Percentiles rank a stretch among this genome's conserved stretches.
Conservation (phyloP, 306 rosid species). For the Pyrus bretschneideri region DNA sequence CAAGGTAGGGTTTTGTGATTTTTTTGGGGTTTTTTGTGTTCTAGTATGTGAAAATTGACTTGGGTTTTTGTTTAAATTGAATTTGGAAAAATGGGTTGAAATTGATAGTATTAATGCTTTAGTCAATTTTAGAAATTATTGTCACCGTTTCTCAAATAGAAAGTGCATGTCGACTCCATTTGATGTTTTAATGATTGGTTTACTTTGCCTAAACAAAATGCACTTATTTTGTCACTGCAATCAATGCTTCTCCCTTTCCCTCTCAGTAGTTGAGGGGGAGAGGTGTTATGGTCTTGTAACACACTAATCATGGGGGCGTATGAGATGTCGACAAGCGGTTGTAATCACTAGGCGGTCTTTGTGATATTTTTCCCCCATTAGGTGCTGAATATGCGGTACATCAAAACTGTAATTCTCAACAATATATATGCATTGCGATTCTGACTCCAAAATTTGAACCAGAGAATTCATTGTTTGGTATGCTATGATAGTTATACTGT, state of each 20-base stretch:
- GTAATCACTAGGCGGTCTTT: not conserved
- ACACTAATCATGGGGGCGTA: not conserved
- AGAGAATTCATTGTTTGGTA: not conserved
- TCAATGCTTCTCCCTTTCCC: not conserved
- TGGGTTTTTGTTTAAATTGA: not conserved
- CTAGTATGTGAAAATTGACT: not conserved
- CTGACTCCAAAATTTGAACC: not conserved
- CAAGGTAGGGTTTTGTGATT: not conserved
- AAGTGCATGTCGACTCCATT: not conserved
- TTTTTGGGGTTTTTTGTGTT: not conserved
- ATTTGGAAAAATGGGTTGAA: not conserved
- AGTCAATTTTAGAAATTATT: not conserved
- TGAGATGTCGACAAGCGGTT: not conserved
- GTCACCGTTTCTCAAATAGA: not conserved
- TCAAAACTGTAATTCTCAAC: not conserved
- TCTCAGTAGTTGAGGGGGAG: not conserved
- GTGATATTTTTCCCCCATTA: not conserved
- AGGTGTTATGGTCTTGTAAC: not conserved
- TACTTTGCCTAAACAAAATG: not conserved
- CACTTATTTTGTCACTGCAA: not conserved
- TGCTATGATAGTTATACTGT: slow-evolving; percentile 1
- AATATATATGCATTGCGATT: not conserved
- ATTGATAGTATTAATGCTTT: not conserved
- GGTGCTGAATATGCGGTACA: not conserved
- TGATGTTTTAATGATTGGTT: not conserved